These are phyloP conservation scores for Theileria equi DNA, from an alignment of 169 alveolate genomes.

Conservation along the genomic window DNA sequence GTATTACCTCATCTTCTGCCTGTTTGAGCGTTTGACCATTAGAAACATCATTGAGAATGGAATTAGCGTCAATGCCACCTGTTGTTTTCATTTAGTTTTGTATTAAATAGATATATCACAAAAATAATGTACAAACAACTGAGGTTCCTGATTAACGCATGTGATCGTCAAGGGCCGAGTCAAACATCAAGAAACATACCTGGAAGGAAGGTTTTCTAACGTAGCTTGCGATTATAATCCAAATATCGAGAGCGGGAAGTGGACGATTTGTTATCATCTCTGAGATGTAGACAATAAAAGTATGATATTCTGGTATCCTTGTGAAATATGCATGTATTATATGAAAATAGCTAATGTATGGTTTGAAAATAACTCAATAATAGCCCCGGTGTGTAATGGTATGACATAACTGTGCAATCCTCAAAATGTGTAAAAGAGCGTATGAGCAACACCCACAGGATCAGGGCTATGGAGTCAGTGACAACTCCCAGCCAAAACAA, in stretches of 20 bases:
- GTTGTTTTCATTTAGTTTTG: neutral
- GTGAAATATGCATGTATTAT: no score
- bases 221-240: slow-evolving; percentile 54
- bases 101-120: neutral
- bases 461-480: no score
- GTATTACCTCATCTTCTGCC: neutral
- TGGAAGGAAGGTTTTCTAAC: slow-evolving; percentile 51
- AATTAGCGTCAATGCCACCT: slow-evolving; percentile 43
- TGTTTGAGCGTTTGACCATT: slow-evolving; percentile 20
- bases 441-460: no score
- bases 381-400: no score
- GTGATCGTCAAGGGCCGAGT: neutral
- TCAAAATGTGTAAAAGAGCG: no score
- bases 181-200: slow-evolving; percentile 12
- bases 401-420: no score
- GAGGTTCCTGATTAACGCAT: neutral
- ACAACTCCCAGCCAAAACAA: no score
- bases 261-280: slow-evolving; percentile 38
- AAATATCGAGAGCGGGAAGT: slow-evolving; percentile 47
- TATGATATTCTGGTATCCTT: no score
- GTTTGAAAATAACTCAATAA: neutral
- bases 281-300: neutral
- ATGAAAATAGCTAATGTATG: neutral
- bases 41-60: slow-evolving; percentile 44
- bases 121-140: neutral